Base-by-base conservation (phyloP, 1,284 basidiomycete species). In the Moniliophthora roreri region DNA sequence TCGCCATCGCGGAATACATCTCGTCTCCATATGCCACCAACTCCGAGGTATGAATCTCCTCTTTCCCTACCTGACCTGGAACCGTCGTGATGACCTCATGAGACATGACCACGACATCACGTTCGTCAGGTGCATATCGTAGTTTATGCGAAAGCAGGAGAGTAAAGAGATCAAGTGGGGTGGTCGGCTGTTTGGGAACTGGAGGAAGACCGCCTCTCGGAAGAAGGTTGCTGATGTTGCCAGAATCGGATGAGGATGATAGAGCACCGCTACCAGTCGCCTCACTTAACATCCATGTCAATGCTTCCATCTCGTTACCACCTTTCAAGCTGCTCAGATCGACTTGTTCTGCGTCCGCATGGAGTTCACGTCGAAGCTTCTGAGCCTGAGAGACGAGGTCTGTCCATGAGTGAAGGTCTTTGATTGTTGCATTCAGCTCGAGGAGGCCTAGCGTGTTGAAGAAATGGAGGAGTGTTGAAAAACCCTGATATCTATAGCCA, bases 31-130 rank as follows among this genome's bases (percentile, higher is more conserved):
- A 91, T 49, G 82, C 77, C 36, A 91, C 76, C 13, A 97, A 69
- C 20, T 84, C 82, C 2, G 91, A 91, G 8, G 86, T 90, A 61
- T 95, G 83, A 23, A 87, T 77, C 65, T 89, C 80, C 18, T 70
- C 64, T 18, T 45, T 15, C 57, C 48, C 3, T 53, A 26, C 2
- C 58, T 55, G 24, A 55, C 55, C 18, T 48, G 53, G 8, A 66
- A 64, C 46, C 61, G 60, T 41, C 16, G 82, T 75, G 42, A 88
- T 79, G 59, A 95, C 77, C 66, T 94, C 89, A 71, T 98, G 95
- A 56, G 89, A 80, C 21, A 98, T 82, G 32, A 97, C 81, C 56
- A 95, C 93, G 70, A 93, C 84, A 68, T 98, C 95, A 13, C 87
- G 80, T 69, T 98, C 95, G 26, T 78, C 73, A 0, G 82, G 79